Conservation (phyloP, 2,329 filamentous ascomycete genomes). For the Bretziella fagacearum region DNA sequence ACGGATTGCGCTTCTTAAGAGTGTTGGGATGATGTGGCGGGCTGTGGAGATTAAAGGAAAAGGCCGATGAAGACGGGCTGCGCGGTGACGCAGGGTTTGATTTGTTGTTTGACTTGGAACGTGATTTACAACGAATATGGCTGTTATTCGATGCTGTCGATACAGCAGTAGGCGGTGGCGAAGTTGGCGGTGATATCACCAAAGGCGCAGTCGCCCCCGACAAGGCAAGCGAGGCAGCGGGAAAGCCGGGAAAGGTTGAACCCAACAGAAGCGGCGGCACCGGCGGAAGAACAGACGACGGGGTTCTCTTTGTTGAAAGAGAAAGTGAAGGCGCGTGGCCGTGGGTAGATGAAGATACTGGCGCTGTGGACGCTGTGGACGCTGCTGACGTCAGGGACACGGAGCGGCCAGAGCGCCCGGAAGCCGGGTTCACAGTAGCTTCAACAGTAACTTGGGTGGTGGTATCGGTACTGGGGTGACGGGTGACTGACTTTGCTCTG, state of each 20-base stretch:
- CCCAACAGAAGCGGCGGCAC: background rate
- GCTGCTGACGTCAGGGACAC: slow-evolving; percentile 9
- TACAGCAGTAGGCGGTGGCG: background rate
- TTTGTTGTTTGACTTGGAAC: background rate
- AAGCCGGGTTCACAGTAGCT: background rate
- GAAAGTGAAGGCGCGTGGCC: background rate
- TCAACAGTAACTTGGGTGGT: background rate
- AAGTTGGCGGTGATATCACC: slow-evolving; percentile 5
- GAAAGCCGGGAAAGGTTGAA: background rate
- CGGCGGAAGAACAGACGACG: background rate
- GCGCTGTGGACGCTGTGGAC: slow-evolving; percentile 1
- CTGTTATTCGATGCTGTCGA: background rate
- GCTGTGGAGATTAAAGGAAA: slow-evolving; percentile 1
- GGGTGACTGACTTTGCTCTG: background rate
- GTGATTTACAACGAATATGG: slow-evolving; percentile 2
- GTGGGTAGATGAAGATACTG: background rate
- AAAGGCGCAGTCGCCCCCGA: background rate
- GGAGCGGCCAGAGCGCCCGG: slow-evolving; percentile 11
- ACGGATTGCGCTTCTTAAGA: slow-evolving; percentile 5
- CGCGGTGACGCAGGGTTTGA: slow-evolving; percentile 1
- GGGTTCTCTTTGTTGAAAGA: background rate
- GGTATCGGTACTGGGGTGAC: background rate
- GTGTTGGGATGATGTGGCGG: slow-evolving; percentile 4
- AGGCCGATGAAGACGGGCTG: background rate
- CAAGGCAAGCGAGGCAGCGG: background rate